phyloP scores from a whole-genome alignment of 2,329 filamentous ascomycete genomes.

The Aspergillus sp. region DNA sequence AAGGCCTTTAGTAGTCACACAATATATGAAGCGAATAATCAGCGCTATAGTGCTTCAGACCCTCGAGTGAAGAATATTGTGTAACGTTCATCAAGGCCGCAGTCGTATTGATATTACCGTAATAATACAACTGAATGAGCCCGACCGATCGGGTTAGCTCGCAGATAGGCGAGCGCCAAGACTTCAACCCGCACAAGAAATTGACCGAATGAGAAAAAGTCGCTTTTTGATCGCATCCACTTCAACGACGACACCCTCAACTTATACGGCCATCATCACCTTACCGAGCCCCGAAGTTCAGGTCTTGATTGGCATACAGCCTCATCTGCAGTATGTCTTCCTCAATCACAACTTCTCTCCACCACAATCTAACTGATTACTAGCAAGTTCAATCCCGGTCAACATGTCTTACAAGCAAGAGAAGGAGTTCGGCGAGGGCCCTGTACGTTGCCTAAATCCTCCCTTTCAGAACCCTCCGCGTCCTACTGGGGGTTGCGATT shows the following conservation, averaged over 20 bases:
- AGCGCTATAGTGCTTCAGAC: neutral
- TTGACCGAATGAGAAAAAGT: conserved; percentile 12
- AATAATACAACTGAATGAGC: conserved; percentile 8
- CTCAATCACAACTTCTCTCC: neutral
- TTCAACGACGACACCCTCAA: neutral
- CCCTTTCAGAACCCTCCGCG: neutral
- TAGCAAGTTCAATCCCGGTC: conserved; percentile 29
- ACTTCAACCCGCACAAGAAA: conserved; percentile 28
- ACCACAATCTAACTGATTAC: conserved; percentile 5
- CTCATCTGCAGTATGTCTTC: conserved; percentile 25
- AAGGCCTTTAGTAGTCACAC: neutral
- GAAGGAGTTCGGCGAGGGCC: conserved; percentile 89
- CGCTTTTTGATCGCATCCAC: conserved; percentile 15
- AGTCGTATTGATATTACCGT: neutral
- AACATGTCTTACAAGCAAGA: conserved; percentile 94
- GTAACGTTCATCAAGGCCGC: neutral
- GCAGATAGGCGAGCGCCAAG: conserved; percentile 42
- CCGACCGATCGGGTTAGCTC: conserved; percentile 33
- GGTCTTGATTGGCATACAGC: conserved; percentile 70
- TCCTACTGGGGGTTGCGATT: neutral
- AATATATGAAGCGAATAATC: neutral
- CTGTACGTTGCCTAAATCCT: conserved; percentile 56
- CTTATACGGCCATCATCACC: conserved; percentile 63
- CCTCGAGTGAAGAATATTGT: neutral
- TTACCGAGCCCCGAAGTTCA: conserved; percentile 75